Evolutionary conservation across 257 asterid species (phyloP).

Genomic region (Forsythia suspensa): DNA sequence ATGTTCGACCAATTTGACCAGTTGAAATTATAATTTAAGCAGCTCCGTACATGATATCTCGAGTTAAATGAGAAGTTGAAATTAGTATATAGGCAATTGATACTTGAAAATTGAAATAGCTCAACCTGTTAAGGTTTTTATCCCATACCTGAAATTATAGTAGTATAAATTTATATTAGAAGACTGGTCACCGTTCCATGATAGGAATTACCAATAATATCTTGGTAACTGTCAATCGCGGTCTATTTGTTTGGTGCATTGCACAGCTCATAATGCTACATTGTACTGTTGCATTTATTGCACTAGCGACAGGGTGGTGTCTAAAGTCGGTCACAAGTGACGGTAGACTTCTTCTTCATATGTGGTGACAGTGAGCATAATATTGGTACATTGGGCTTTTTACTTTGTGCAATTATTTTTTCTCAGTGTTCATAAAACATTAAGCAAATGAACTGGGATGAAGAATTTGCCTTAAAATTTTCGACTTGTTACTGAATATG

Average conservation of each 20-base stretch:
- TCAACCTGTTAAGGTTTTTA: background rate
- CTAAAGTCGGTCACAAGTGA: background rate
- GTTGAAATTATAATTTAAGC: too few relatives aligned
- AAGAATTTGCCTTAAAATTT: conserved; percentile 12
- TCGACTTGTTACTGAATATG: conserved; percentile 46
- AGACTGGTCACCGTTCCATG: background rate
- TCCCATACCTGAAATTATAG: background rate
- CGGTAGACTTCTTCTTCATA: background rate
- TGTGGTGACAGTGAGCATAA: background rate
- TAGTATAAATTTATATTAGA: background rate
- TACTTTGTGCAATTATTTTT: background rate
- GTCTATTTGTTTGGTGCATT: background rate
- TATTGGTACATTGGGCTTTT: conserved; percentile 6
- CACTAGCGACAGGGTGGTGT: background rate
- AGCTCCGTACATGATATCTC: too few relatives aligned
- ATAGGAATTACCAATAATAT: background rate
- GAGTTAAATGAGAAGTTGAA: background rate
- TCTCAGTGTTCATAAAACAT: conserved; percentile 17
- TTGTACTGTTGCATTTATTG: background rate
- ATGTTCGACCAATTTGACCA: too few relatives aligned
- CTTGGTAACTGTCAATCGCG: background rate
- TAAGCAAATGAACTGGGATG: background rate
- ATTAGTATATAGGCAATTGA: background rate
- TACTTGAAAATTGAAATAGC: background rate
- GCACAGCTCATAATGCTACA: background rate